Conservation (phyloP, 2,329 filamentous ascomycete species). For the Karstenula rhodostoma region DNA sequence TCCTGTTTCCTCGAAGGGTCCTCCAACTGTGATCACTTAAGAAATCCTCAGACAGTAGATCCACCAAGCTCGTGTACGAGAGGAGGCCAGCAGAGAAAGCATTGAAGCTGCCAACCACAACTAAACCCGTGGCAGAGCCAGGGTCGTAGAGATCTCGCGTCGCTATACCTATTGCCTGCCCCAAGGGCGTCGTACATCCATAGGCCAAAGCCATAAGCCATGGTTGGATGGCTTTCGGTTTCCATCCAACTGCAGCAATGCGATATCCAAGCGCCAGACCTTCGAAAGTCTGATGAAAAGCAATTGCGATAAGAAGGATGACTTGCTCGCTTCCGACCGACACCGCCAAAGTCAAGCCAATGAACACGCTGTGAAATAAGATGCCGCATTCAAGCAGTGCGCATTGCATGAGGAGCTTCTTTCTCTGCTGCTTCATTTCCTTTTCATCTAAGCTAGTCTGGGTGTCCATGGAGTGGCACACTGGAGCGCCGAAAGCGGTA, state of each 20-base stretch:
- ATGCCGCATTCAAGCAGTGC: slow-evolving; percentile 66
- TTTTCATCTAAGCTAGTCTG: slow-evolving; percentile 26
- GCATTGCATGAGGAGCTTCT: slow-evolving; percentile 44
- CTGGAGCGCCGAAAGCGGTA: slow-evolving; percentile 50
- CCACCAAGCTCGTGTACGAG: slow-evolving; percentile 83
- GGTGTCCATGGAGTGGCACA: slow-evolving; percentile 52
- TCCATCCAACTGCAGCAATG: slow-evolving; percentile 76
- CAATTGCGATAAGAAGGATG: slow-evolving; percentile 66
- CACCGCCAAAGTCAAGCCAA: slow-evolving; percentile 67
- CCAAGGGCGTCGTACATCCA: slow-evolving; percentile 75
- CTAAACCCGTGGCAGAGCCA: slow-evolving; percentile 74
- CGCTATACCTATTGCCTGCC: slow-evolving; percentile 81
- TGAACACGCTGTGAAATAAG: slow-evolving; percentile 70
- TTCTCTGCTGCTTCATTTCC: slow-evolving; percentile 35
- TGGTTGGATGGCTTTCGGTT: slow-evolving; percentile 43
- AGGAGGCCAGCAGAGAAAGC: slow-evolving; percentile 82
- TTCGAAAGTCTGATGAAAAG: slow-evolving; percentile 82
- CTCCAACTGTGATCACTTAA: slow-evolving; percentile 77
- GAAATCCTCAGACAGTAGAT: slow-evolving; percentile 86
- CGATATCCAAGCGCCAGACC: slow-evolving; percentile 85
- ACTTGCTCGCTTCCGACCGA: slow-evolving; percentile 62
- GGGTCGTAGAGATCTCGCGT: slow-evolving; percentile 84
- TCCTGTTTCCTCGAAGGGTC: slow-evolving; percentile 67
- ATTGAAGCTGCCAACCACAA: slow-evolving; percentile 89
- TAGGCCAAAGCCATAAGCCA: slow-evolving; percentile 83